Base-by-base conservation (phyloP, 768 basidiomycete species). In the Brasilioporus rufonigricans region DNA sequence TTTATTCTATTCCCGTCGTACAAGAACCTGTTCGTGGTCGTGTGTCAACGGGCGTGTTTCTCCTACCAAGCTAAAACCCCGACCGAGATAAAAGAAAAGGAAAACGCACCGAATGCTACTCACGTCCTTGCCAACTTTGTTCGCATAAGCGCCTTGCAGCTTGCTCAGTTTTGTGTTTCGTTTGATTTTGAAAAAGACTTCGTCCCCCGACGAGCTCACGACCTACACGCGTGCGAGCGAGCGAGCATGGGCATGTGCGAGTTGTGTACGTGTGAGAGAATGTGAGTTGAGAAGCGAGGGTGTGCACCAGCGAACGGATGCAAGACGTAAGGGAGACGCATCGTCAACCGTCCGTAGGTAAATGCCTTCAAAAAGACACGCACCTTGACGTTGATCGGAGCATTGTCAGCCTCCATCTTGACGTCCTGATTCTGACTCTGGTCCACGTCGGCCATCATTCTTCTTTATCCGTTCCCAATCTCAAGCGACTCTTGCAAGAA, bases 181-280 rank as follows among this genome's bases (percentile, higher is more conserved):
- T 76, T 95, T 97, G 76, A 97, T 95, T 81, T 97, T 96, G 82
- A 97, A 97, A 74, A 89, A 96, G 26, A 96, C 91, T 70, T 95
- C 93, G 32, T 94, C 91, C 53, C 91, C 91, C 13, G 75, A 70
- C 35, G 87, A 79, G 61, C 82, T 85, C 43, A 87, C 81, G 45
- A 93, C 91, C 91, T 93, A 13, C 5, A 1, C 7, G 5, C 3
- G 7, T 1, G 19, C 26, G 24, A 13, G 31, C 13, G 23, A 24
- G 44, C 18, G 27, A 26, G 18, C 12, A 12, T 26, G 21, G 10
- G 39, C 23, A 12, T 21, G 39, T 11, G 23, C 11, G 23, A 24
- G 23, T n/a, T 6, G 36, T n/a, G 40, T 5, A 33, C 14, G 24
- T 16, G 29, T 6, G 31, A 2, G 38, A 9, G 33, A 48, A 35